These are phyloP conservation scores for Pelagomonas calceolata DNA, from an alignment of 108 stramenopile genomes.

Conservation along the genomic window DNA sequence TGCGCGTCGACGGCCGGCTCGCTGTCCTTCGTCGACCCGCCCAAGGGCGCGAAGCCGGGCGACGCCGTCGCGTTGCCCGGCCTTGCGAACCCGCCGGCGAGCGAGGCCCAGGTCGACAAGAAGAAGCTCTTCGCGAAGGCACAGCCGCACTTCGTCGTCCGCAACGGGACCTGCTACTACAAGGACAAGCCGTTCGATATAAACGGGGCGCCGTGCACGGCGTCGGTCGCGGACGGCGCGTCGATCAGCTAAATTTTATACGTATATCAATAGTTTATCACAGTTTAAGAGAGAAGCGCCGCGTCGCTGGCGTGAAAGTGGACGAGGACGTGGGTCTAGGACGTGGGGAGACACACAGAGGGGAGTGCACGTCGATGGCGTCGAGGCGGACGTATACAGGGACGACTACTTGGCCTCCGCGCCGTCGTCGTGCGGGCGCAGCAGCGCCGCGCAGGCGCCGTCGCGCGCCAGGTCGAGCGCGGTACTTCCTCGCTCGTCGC, in stretches of 20 bases:
- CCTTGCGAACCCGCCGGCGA: constrained; percentile 47
- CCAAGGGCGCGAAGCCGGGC: constrained; percentile 78
- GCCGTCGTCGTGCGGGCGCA: too few relatives aligned
- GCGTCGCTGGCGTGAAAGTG: too few relatives aligned
- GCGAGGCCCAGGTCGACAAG: constrained; percentile 74
- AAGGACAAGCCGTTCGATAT: not conserved
- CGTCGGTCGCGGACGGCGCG: not conserved
- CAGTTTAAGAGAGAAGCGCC: too few relatives aligned
- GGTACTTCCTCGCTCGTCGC: too few relatives aligned
- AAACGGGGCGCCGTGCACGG: not conserved
- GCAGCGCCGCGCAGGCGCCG: too few relatives aligned
- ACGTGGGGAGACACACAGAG: too few relatives aligned
- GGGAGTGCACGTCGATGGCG: too few relatives aligned
- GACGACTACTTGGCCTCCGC: too few relatives aligned
- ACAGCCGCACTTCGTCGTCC: not conserved
- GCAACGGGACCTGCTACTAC: not conserved
- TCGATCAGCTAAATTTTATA: not conserved
- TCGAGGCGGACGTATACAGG: too few relatives aligned
- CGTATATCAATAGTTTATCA: too few relatives aligned
- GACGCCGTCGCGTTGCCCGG: constrained; percentile 73
- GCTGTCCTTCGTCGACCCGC: constrained; percentile 81
- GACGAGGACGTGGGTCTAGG: too few relatives aligned
- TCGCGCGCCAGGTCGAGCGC: too few relatives aligned
- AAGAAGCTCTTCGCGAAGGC: constrained; percentile 70
- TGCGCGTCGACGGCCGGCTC: constrained; percentile 84